phyloP scores from a whole-genome alignment of 1,284 basidiomycete species.

The Coniferiporia sulphurascens region DNA sequence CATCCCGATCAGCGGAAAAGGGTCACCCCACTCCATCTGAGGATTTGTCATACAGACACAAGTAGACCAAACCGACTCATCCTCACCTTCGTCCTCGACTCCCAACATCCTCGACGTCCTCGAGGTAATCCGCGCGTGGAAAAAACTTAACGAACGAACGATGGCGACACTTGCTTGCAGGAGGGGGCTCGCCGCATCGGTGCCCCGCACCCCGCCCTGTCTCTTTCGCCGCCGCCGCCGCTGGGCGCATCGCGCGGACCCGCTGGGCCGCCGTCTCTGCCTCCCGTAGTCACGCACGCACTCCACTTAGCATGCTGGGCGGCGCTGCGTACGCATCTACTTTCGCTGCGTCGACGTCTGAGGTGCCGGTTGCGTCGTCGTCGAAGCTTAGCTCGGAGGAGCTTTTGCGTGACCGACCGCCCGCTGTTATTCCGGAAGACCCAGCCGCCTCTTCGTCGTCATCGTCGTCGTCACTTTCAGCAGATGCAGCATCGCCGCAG shows the following conservation, averaged over 20 bases:
- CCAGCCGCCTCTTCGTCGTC: background rate
- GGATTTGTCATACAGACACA: background rate
- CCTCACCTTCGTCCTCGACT: too few relatives aligned
- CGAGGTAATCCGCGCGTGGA: too few relatives aligned
- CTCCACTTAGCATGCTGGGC: too few relatives aligned
- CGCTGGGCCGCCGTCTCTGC: too few relatives aligned
- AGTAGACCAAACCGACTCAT: too few relatives aligned
- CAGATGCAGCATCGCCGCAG: conserved; percentile 64
- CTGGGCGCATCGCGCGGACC: too few relatives aligned
- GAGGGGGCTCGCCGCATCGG: background rate
- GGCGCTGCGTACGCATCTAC: conserved; percentile 1
- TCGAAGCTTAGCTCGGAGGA: conserved; percentile 25
- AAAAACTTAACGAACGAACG: background rate
- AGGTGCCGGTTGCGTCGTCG: conserved; percentile 12
- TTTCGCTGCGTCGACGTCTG: conserved; percentile 18
- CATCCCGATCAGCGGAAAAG: background rate
- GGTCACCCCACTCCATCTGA: background rate
- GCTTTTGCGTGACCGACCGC: conserved; percentile 43
- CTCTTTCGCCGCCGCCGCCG: too few relatives aligned
- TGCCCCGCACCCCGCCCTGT: too few relatives aligned
- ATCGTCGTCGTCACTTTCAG: conserved; percentile 32
- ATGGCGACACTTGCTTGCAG: conserved; percentile 7
- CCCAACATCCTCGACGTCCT: too few relatives aligned
- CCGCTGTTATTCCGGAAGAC: conserved; percentile 42
- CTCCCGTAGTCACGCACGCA: too few relatives aligned